Evolutionary conservation across 148 eudicot genomes (phyloP), one percentile per base, ranked within the genome.

Genomic region (Fagopyrum esculentum): DNA sequence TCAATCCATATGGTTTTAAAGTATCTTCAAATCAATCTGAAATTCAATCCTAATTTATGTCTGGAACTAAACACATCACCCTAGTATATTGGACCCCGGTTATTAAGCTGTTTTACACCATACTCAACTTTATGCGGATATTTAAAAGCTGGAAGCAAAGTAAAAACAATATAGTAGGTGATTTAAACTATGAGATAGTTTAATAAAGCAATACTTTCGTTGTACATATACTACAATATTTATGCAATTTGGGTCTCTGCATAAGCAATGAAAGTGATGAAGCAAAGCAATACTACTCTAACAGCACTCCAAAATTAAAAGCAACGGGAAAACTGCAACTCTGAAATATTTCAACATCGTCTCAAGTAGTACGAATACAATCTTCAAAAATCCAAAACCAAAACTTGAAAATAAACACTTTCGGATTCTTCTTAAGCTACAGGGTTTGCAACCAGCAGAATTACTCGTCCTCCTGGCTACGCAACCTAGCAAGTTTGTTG

Each of bases 391-490:
- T 7, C 61, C 61, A 56, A 56, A 4, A 56, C 61, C 30, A 56
- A 56, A 56, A 56, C 26, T 56, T 26, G 19, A 57, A 57, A 29
- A 19, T 22, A 19, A 56, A 57, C 35, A 15, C 3, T 17, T 56
- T 26, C 9, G 6, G 26, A n/a, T 56, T 19, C 29, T 3, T 57
- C 30, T 19, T 19, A 73, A 78, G 60, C 46, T 40, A 71, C 30
- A 0, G 22, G 29, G 57, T 2, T 11, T 64, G 45, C 9, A 10
- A 6, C 2, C 8, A 78, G 52, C 13, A 44, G 48, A 71, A 40
- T 75, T 47, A 86, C 81, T 86, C 89, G 9, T 84, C 89, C 40
- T 86, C 89, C 61, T 86, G 86, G 82, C 86, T 86, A 49, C 89
- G 82, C 77, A 86, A 64, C 84, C 89, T 84, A 16, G 89, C 86